Percentiles rank a stretch among this genome's conserved stretches.
These are phyloP conservation scores for Boletus rex-veris DNA, from an alignment of 768 basidiomycete genomes.

Conservation along the genomic window DNA sequence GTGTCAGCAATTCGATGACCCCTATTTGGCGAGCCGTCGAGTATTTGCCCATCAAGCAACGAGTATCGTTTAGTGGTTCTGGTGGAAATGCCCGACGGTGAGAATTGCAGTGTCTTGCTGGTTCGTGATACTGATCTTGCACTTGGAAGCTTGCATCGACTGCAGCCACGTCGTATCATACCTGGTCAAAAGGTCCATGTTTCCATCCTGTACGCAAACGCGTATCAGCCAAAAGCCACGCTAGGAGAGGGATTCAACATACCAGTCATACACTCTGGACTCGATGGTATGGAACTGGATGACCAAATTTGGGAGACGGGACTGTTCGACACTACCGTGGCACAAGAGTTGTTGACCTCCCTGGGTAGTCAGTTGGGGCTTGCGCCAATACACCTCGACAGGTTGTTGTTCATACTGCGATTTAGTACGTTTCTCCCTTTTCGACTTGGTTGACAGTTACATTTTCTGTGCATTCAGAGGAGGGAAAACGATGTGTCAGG, in stretches of 20 bases:
- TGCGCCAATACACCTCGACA: too few relatives aligned
- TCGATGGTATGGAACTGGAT: conserved; percentile 2
- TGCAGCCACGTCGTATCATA: conserved; percentile 24
- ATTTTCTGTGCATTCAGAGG: conserved; percentile 1
- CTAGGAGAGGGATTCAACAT: conserved; percentile 24
- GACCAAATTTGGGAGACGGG: conserved; percentile 16
- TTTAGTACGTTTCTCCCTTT: too few relatives aligned
- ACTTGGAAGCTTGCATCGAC: conserved; percentile 7
- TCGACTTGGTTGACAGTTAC: too few relatives aligned
- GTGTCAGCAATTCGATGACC: conserved; percentile 20
- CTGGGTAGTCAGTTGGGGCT: neutral
- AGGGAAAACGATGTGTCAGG: conserved; percentile 21
- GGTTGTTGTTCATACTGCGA: too few relatives aligned
- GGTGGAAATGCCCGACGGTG: conserved; percentile 18
- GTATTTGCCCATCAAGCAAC: conserved; percentile 22
- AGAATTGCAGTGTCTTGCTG: neutral
- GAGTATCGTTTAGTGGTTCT: conserved; percentile 18
- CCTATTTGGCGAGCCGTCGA: conserved; percentile 14
- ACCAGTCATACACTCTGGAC: conserved; percentile 1
- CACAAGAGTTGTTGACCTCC: conserved; percentile 6
- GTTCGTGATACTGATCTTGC: neutral
- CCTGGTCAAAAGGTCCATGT: conserved; percentile 27
- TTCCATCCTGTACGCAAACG: conserved; percentile 21
- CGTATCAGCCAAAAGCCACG: conserved; percentile 18
- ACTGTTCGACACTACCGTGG: conserved; percentile 19